Percentiles rank a stretch among this genome's conserved stretches.
Evolutionary conservation across 345 rosid species (phyloP).

Genomic region (Noccaea caerulescens): DNA sequence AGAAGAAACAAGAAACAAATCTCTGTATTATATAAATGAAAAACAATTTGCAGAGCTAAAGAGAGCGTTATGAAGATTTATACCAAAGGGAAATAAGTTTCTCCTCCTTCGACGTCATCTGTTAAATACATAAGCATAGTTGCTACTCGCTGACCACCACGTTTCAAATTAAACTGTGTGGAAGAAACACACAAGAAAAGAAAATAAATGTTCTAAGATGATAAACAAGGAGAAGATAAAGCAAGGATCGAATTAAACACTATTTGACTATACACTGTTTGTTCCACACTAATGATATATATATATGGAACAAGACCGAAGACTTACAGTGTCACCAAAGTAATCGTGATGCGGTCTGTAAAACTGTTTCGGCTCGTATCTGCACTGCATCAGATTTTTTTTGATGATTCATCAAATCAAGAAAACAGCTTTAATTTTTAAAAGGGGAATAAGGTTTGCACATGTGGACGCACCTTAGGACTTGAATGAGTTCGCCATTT

Average conservation of each 20-base stretch:
- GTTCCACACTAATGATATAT: not conserved
- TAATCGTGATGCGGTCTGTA: conserved; percentile 97
- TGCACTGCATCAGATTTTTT: conserved; percentile 83
- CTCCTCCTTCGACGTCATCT: conserved; percentile 92
- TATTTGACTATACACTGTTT: conserved; percentile 15
- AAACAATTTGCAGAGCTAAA: conserved; percentile 6
- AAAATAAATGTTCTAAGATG: not conserved
- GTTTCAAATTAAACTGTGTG: conserved; percentile 79
- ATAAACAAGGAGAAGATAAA: not conserved
- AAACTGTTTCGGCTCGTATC: conserved; percentile 84
- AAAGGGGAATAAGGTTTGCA: conserved; percentile 35
- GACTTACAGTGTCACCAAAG: conserved; percentile 86
- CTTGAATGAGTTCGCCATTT: conserved; percentile 95
- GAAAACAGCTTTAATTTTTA: conserved; percentile 43
- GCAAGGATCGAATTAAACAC: no score
- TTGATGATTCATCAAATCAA: conserved; percentile 53
- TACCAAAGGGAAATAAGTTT: conserved; percentile 96
- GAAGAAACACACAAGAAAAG: not conserved
- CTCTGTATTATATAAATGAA: no score
- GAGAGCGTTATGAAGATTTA: not conserved
- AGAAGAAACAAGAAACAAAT: not conserved
- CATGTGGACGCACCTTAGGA: conserved; percentile 64
- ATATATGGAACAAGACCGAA: not conserved
- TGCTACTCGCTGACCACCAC: conserved; percentile 93
- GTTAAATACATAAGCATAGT: conserved; percentile 94